A percentile compares a stretch with the other conserved stretches of the same genome.
phyloP scores from a whole-genome alignment of 495 filamentous ascomycete genomes.

The Aspergillus panamensis region DNA sequence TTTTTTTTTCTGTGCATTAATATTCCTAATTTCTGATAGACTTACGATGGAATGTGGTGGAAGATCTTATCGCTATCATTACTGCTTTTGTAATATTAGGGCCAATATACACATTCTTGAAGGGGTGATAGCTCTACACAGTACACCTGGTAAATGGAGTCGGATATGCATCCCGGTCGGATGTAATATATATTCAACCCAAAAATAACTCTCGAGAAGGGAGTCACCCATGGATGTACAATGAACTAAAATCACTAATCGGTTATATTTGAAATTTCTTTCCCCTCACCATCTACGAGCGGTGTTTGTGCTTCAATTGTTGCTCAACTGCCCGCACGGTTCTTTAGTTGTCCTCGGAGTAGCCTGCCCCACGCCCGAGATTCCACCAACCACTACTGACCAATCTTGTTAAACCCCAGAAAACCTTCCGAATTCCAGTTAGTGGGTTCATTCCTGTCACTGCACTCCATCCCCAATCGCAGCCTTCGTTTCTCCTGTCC shows the following conservation, averaged over 20 bases:
- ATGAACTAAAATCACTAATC: too few species aligned
- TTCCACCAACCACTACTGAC: constrained; percentile 18
- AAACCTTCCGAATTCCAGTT: constrained; percentile 7
- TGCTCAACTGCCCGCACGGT: not conserved
- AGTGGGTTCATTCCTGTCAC: not conserved
- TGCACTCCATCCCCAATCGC: not conserved
- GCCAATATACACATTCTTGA: too few species aligned
- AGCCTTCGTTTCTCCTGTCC: constrained; percentile 2
- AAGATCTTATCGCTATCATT: not conserved
- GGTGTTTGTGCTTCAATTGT: not conserved
- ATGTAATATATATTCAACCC: too few species aligned
- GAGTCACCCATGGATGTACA: too few species aligned
- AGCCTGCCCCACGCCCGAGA: constrained; percentile 13
- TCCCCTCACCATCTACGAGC: not conserved
- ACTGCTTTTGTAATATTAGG: too few species aligned
- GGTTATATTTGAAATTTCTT: not conserved
- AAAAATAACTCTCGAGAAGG: too few species aligned
- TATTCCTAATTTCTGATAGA: not conserved
- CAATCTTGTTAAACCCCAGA: constrained; percentile 14
- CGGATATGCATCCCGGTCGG: too few species aligned
- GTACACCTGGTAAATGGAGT: too few species aligned
- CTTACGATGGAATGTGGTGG: not conserved
- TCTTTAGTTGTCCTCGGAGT: not conserved
- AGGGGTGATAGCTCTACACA: too few species aligned
- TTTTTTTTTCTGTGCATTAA: not conserved